Conservation (phyloP, 2,329 filamentous ascomycete genomes). For the Cladophialophora psammophila region DNA sequence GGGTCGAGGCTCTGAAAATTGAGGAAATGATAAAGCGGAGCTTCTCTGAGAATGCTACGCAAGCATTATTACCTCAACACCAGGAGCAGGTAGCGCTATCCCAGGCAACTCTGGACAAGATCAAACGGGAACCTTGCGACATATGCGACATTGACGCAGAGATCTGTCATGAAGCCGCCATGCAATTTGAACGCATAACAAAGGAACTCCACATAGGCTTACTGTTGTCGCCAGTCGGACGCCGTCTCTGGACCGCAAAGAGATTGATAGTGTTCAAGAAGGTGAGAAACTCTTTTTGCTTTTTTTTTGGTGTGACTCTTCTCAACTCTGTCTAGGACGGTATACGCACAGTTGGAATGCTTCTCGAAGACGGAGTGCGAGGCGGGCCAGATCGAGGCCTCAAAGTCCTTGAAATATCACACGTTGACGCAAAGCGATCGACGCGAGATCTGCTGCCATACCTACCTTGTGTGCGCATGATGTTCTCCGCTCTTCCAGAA, state of each 20-base stretch:
- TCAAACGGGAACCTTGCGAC: constrained; percentile 83
- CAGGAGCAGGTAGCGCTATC: constrained; percentile 93
- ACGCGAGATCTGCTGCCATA: constrained; percentile 89
- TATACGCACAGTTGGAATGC: constrained; percentile 79
- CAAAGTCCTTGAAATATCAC: constrained; percentile 79
- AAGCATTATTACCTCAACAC: constrained; percentile 91
- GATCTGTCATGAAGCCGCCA: constrained; percentile 78
- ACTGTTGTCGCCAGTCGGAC: constrained; percentile 80
- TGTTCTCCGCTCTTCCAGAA: constrained; percentile 73
- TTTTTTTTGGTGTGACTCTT: neutral
- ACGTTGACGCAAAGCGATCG: constrained; percentile 72
- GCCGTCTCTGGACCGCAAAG: constrained; percentile 77
- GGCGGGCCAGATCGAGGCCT: constrained; percentile 72
- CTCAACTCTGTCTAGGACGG: constrained; percentile 65
- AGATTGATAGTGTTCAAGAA: constrained; percentile 82
- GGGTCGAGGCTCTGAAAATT: constrained; percentile 96
- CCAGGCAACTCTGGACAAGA: constrained; percentile 87
- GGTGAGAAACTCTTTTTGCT: constrained; percentile 44
- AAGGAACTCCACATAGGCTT: constrained; percentile 79
- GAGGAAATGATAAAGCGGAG: constrained; percentile 99
- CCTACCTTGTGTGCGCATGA: constrained; percentile 71
- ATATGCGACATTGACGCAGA: constrained; percentile 84
- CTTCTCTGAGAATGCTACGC: constrained; percentile 97
- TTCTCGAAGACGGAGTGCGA: constrained; percentile 74
- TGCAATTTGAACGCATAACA: constrained; percentile 81